These are phyloP conservation scores for Moesziomyces aphidis DNA, from an alignment of 1,284 basidiomycete genomes.

Conservation along the genomic window DNA sequence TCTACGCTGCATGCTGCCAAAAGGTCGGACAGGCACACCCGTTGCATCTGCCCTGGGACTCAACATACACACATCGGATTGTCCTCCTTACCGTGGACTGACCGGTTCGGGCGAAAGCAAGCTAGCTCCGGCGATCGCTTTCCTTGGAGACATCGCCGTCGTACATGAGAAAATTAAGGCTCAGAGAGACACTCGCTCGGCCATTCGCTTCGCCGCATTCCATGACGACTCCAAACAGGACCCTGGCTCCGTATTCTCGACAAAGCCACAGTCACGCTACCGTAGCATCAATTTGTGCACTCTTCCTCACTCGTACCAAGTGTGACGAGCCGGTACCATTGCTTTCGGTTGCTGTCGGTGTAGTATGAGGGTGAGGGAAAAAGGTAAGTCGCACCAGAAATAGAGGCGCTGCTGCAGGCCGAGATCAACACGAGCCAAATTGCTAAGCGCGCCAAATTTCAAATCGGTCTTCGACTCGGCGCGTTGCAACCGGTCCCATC, in stretches of 20 bases:
- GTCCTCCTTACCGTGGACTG: too few species aligned
- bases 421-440: neutral
- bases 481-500: too few species aligned
- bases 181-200: constrained; percentile 42
- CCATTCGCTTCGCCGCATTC: neutral
- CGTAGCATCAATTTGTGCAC: too few species aligned
- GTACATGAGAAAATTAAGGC: constrained; percentile 18
- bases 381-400: too few species aligned
- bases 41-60: too few species aligned
- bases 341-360: neutral
- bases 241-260: neutral
- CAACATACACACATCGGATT: too few species aligned
- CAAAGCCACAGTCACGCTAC: too few species aligned
- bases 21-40: constrained; percentile 2
- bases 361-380: neutral
- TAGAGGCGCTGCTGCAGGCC: neutral
- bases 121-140: neutral
- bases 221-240: neutral
- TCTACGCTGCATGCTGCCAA: constrained; percentile 1
- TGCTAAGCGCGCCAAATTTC: neutral
- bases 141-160: neutral
- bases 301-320: too few species aligned
- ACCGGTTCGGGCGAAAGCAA: too few species aligned
- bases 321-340: too few species aligned
- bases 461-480: neutral